Evolutionary conservation across 2,329 filamentous ascomycete genomes (phyloP), one percentile per base, ranked within the genome.

Genomic region (Chaetothyriales sp.): DNA sequence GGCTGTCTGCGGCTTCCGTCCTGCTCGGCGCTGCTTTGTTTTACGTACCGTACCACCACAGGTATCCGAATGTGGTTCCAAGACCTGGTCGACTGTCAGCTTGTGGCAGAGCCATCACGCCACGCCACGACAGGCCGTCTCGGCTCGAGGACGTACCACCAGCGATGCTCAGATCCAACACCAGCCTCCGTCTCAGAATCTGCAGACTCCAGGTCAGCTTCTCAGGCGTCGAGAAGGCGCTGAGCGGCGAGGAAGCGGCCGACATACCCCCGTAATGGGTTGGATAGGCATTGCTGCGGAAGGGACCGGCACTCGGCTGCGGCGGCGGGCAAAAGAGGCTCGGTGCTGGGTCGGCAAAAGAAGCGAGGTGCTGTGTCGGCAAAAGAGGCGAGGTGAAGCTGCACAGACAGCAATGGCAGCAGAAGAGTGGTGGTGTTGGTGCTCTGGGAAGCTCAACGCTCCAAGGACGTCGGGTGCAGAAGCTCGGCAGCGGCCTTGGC

Each of bases 171-270:
- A 85, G 71, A 69, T 85, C 80, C 61, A 84, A 73, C 61, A 85
- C 80, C 54, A 84, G 71, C 65, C 73, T 74, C 66, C 77, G 74
- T 67, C 78, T 77, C 70, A 84, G 77, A 76, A 82, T 82, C 80
- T 82, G 63, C 56, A 58, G 15, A 19, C 9, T 18, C 19, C 1
- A 19, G 19, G 57, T 65, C 33, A 57, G 52, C 29, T 48, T 40
- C 18, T 46, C 56, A 47, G 56, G 59, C 8, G 58, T 60, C 25
- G 56, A 55, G 50, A 62, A 58, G 18, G 44, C 45, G 51, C 54
- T 51, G 50, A 54, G 60, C 51, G 58, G 50, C 50, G 70, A 15
- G 33, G 33, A 40, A 40, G 33, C 33, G 15, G 33, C 33, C 8
- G 15, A 40, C 70, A 50, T 70, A 73, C 70, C 65, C 70, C 70